Percentiles rank a stretch among this genome's conserved stretches.
Conservation (phyloP, 768 basidiomycete species). For the Tylopilus intermedius region DNA sequence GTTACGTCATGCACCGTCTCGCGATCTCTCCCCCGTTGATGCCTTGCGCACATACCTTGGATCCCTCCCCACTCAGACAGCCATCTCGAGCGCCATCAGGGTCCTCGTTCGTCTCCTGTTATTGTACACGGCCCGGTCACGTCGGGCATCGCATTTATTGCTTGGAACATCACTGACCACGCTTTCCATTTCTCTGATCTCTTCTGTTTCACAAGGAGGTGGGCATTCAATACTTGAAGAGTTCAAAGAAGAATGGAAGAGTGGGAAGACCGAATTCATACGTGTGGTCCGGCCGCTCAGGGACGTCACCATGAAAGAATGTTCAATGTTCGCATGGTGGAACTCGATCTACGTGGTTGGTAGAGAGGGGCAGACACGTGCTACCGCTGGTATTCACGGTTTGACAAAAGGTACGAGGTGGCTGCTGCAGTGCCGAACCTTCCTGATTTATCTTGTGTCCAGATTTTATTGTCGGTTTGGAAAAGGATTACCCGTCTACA, state of each 20-base stretch:
- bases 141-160: constrained; percentile 66
- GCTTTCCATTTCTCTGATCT: constrained; percentile 68
- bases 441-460: background rate
- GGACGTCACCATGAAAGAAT: constrained; percentile 77
- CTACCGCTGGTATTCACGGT: constrained; percentile 55
- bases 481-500: constrained; percentile 81
- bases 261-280: constrained; percentile 28
- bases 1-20: constrained; percentile 16
- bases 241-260: constrained; percentile 65
- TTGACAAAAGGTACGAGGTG: constrained; percentile 60
- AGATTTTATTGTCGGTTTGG: constrained; percentile 80
- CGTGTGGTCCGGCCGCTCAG: constrained; percentile 62
- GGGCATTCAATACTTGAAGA: constrained; percentile 69
- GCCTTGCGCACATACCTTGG: constrained; percentile 49
- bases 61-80: constrained; percentile 72
- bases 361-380: constrained; percentile 40
- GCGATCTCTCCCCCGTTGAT: constrained; percentile 18
- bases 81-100: constrained; percentile 53
- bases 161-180: constrained; percentile 78
- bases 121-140: constrained; percentile 56
- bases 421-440: background rate
- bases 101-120: constrained; percentile 64
- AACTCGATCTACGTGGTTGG: constrained; percentile 48
- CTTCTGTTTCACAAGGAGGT: constrained; percentile 69
- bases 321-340: constrained; percentile 77